Base-by-base conservation (phyloP, 805 yeast genomes). In the Yarrowia osloensis region DNA sequence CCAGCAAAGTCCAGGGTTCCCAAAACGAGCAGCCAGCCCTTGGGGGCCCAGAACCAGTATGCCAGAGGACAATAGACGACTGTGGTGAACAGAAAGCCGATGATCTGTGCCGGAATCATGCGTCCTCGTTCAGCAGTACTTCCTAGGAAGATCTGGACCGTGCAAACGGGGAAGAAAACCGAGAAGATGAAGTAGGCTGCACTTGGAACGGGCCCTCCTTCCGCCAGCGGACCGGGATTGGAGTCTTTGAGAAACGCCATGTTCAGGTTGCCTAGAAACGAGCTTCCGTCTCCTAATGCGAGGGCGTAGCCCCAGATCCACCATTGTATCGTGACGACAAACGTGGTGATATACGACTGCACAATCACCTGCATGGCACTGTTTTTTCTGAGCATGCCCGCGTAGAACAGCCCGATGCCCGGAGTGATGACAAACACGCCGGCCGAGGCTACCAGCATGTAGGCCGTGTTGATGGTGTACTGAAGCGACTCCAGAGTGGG, bases 271-370 rank as follows among this genome's bases (percentile, higher is more conserved):
- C 70, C 87, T 31, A 86, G 86, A 28, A 88, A 80, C 40, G 94
- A 92, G 13, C 88, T 89, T 70, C 96, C 97, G 68, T 91, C 85
- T 68, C 98, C 99, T 71, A 91, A 81, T 19, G 91, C 88, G 67
- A 95, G 83, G 13, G 98, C 90, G 78, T 90, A 94, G 70, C 98
- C 99, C 97, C 98, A 92, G 81, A 92, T 92, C 79, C 91, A 95
- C 98, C 98, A 94, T 77, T 95, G 97, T 85, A 95, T 91, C 1
- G 89, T 79, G 8, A 92, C 86, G 37, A 94, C 81, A 72, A 94
- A 88, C 19, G 86, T 87, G 22, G 96, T 91, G 90, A 91, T 92
- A 75, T 94, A 80, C 7, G 97, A 88, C 26, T 97, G 95, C 97
- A 98, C 95, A 63, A 95, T 80, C 65, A 95, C 81, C 11, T 98